phyloP scores from a whole-genome alignment of 2,329 filamentous ascomycete genomes.

The Beauveria medogensis region DNA sequence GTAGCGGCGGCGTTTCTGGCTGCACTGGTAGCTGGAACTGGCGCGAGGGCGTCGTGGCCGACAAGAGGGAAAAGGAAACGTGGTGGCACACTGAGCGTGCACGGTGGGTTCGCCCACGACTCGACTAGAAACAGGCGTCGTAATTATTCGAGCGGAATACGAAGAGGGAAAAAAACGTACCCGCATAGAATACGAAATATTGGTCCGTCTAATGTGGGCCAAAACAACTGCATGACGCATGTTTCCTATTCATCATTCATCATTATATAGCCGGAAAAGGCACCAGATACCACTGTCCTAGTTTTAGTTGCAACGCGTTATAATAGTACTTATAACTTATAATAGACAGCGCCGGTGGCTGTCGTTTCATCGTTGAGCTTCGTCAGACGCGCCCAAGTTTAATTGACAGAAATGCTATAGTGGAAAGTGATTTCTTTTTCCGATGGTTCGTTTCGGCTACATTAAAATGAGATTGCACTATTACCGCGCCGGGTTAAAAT shows the following conservation, averaged over 20 bases:
- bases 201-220: background rate
- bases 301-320: background rate
- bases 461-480: background rate
- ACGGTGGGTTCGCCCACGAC: slow-evolving; percentile 27
- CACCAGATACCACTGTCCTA: background rate
- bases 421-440: background rate
- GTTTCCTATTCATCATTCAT: background rate
- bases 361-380: background rate
- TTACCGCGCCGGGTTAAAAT: background rate
- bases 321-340: background rate
- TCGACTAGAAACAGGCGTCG: background rate
- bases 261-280: background rate
- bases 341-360: background rate
- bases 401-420: background rate
- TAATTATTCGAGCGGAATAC: background rate
- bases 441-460: background rate
- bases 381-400: background rate
- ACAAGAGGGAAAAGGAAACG: slow-evolving; percentile 39
- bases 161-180: background rate
- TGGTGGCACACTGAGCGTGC: slow-evolving; percentile 45
- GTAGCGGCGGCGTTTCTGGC: slow-evolving; percentile 13
- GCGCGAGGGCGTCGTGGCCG: slow-evolving; percentile 27
- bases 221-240: slow-evolving; percentile 1
- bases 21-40: slow-evolving; percentile 42
- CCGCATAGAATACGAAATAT: background rate